These are phyloP conservation scores for Thalia dealbata DNA, from an alignment of 176 grass and related monocot genomes.

Conservation along the genomic window DNA sequence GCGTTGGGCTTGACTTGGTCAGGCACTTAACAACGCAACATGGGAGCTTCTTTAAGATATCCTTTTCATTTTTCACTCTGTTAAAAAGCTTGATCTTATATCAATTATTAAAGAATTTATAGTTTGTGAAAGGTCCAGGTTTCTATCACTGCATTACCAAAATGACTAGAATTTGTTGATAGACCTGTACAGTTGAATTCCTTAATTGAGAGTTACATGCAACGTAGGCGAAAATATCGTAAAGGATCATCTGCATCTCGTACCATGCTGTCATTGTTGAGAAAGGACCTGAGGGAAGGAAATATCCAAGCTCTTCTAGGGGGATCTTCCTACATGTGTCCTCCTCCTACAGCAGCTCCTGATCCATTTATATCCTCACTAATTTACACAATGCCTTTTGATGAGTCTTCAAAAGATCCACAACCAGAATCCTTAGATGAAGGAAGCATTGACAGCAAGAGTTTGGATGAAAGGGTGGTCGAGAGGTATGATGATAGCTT, in stretches of 20 bases:
- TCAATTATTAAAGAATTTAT: neutral
- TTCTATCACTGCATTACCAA: neutral
- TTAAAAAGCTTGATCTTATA: neutral
- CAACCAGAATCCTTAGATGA: conserved; percentile 52
- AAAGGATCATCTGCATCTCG: conserved; percentile 57
- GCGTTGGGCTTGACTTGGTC: conserved; percentile 15
- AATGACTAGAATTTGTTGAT: neutral
- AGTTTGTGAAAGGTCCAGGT: neutral
- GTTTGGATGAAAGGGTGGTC: conserved; percentile 42
- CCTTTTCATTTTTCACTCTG: conserved; percentile 3
- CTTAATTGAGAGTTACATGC: conserved; percentile 68
- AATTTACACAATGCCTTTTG: conserved; percentile 69
- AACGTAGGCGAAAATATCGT: conserved; percentile 50
- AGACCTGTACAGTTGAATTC: conserved; percentile 25
- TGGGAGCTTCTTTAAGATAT: conserved; percentile 20
- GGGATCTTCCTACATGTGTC: conserved; percentile 55
- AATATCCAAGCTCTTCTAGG: conserved; percentile 79
- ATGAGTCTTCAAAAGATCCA: conserved; percentile 56
- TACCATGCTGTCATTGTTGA: conserved; percentile 67
- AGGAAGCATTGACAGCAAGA: conserved; percentile 51
- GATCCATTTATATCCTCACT: conserved; percentile 91
- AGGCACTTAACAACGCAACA: conserved; percentile 15
- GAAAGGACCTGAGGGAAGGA: conserved; percentile 69
- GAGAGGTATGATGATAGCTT: conserved; percentile 43
- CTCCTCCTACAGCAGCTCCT: conserved; percentile 45